Conservation (phyloP, 805 yeast species). For the Ogataea haglerorum region DNA sequence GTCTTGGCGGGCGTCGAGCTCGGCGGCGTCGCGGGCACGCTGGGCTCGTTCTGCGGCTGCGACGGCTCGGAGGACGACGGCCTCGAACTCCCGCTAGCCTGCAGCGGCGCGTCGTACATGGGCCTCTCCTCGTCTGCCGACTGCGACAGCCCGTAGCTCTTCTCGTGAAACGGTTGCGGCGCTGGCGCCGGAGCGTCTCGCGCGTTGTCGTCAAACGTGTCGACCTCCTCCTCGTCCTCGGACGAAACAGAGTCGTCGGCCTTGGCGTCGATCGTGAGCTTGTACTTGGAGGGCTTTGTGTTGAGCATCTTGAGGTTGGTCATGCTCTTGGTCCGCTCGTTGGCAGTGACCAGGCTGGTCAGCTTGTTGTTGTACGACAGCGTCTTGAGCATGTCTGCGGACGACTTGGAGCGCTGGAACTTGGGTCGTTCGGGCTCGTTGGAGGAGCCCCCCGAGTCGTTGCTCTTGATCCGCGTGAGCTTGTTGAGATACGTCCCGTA, state of each 20-base stretch:
- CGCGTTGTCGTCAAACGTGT: constrained; percentile 38
- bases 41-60: constrained; percentile 1
- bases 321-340: constrained; percentile 23
- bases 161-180: constrained; percentile 12
- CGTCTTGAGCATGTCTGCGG: constrained; percentile 23
- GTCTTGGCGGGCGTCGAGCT: constrained; percentile 3
- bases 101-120: constrained; percentile 7
- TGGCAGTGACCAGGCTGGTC: constrained; percentile 3
- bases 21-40: constrained; percentile 3
- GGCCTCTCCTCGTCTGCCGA: constrained; percentile 49
- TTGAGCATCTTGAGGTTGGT: constrained; percentile 26
- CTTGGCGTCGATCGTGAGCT: constrained; percentile 25
- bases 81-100: neutral
- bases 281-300: constrained; percentile 18
- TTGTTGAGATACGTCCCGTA: constrained; percentile 34
- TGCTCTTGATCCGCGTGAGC: constrained; percentile 30
- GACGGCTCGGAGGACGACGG: neutral
- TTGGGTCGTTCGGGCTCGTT: constrained; percentile 23
- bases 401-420: constrained; percentile 25
- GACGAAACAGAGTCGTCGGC: constrained; percentile 26
- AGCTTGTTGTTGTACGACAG: constrained; percentile 23
- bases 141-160: constrained; percentile 39
- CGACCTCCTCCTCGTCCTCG: constrained; percentile 39
- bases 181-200: constrained; percentile 1
- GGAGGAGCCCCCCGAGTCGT: constrained; percentile 20